phyloP scores from a whole-genome alignment of 345 rosid genomes.

The Eucalyptus sp. region DNA sequence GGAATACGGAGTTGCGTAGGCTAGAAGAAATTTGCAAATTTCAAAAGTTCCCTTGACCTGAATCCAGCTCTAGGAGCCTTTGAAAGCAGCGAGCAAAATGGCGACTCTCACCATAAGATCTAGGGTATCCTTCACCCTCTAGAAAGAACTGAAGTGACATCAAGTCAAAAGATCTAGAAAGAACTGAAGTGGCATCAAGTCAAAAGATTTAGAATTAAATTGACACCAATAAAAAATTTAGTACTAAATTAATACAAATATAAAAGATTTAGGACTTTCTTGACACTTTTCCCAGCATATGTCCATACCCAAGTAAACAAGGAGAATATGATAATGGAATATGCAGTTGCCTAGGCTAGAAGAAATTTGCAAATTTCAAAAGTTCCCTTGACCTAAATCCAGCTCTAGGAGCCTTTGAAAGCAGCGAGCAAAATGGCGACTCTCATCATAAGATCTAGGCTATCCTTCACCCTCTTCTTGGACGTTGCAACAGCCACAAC shows the following conservation, averaged over 20 bases:
- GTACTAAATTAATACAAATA: too few relatives aligned
- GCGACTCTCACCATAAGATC: slow-evolving; percentile 63
- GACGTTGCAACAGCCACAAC: too few relatives aligned
- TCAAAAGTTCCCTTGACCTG: slow-evolving; percentile 23
- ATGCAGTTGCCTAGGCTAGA: neutral
- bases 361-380: neutral
- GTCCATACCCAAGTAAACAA: slow-evolving; percentile 49
- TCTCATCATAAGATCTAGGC: slow-evolving; percentile 37
- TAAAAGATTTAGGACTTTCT: too few relatives aligned
- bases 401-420: slow-evolving; percentile 72
- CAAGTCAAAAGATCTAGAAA: too few relatives aligned
- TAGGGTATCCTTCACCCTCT: too few relatives aligned
- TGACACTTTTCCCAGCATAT: slow-evolving; percentile 2
- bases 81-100: slow-evolving; percentile 89
- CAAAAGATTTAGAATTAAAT: too few relatives aligned
- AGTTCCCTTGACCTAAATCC: slow-evolving; percentile 49
- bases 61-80: slow-evolving; percentile 75
- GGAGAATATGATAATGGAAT: neutral
- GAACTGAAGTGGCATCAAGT: too few relatives aligned
- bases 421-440: slow-evolving; percentile 88
- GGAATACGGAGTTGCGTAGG: neutral
- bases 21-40: neutral
- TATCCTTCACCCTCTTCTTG: too few relatives aligned
- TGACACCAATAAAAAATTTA: too few relatives aligned
- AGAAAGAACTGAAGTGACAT: too few relatives aligned